Percentiles rank a stretch among this genome's conserved stretches.
Evolutionary conservation across 768 basidiomycete genomes (phyloP).

Genomic region (Phallus indusiatus): DNA sequence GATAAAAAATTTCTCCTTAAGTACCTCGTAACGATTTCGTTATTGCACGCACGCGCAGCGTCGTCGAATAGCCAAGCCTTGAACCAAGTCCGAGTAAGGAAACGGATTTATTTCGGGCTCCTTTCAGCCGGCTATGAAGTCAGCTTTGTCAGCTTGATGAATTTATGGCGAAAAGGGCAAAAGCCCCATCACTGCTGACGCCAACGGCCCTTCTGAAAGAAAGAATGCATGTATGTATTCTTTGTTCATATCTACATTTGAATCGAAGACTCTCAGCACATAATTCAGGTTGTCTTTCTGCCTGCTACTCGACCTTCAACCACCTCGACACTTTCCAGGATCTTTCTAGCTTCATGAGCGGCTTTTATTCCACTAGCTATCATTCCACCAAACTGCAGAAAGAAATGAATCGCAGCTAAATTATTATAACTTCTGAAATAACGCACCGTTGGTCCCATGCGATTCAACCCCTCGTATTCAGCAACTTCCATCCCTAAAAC

Average conservation of each 20-base stretch:
- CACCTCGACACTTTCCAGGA: conserved; percentile 40
- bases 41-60: no score
- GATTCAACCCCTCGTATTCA: conserved; percentile 70
- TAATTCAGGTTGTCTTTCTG: conserved; percentile 3
- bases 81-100: no score
- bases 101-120: no score
- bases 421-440: neutral
- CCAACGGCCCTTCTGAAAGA: no score
- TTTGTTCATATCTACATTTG: neutral
- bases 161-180: no score
- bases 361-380: conserved; percentile 68
- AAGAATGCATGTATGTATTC: no score
- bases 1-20: no score
- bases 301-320: conserved; percentile 49
- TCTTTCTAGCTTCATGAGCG: conserved; percentile 51
- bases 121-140: no score
- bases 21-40: no score
- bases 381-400: conserved; percentile 62
- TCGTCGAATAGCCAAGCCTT: no score
- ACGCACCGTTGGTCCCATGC: conserved; percentile 39
- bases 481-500: conserved; percentile 68
- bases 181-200: no score
- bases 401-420: neutral
- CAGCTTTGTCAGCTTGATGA: no score
- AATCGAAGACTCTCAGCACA: neutral